Conservation (phyloP, 1,139 yeast species). For the Trichomonascaceae sp. region DNA sequence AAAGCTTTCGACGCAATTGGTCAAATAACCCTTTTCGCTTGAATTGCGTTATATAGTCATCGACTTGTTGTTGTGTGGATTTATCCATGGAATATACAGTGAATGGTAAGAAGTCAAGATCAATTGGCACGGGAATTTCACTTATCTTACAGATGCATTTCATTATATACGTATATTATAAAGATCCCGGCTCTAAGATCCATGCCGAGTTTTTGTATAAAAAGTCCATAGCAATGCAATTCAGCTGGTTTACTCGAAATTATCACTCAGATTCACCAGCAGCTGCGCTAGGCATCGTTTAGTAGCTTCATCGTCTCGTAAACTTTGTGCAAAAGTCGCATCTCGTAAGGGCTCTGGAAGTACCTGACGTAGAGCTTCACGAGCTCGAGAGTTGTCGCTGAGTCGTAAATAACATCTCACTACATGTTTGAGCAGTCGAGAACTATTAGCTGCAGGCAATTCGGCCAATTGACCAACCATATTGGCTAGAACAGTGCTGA, state of each 20-base stretch:
- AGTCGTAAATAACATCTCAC: conserved; percentile 89
- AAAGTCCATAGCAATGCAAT: not conserved
- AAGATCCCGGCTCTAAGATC: not conserved
- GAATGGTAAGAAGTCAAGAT: conserved; percentile 5
- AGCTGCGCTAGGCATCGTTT: conserved; percentile 82
- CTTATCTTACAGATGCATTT: not conserved
- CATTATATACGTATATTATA: not conserved
- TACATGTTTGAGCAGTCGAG: conserved; percentile 84
- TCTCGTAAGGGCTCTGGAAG: conserved; percentile 85
- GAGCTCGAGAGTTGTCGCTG: conserved; percentile 84
- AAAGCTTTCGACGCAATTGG: conserved; percentile 23
- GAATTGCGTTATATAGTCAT: conserved; percentile 23
- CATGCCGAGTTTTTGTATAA: not conserved
- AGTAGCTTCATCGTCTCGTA: conserved; percentile 84
- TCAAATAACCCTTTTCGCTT: conserved; percentile 31
- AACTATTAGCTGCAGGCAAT: conserved; percentile 64
- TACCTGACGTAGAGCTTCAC: conserved; percentile 77
- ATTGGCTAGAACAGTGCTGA: conserved; percentile 75
- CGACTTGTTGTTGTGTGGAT: not conserved
- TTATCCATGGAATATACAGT: not conserved
- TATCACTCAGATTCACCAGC: conserved; percentile 55
- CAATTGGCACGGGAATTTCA: no score
- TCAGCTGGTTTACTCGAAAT: conserved; percentile 18
- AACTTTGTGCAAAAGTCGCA: conserved; percentile 75
- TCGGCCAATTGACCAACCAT: conserved; percentile 83